A percentile compares a stretch with the other conserved stretches of the same genome.
phyloP scores from a whole-genome alignment of 305 asterid species.

The Withania somnifera region DNA sequence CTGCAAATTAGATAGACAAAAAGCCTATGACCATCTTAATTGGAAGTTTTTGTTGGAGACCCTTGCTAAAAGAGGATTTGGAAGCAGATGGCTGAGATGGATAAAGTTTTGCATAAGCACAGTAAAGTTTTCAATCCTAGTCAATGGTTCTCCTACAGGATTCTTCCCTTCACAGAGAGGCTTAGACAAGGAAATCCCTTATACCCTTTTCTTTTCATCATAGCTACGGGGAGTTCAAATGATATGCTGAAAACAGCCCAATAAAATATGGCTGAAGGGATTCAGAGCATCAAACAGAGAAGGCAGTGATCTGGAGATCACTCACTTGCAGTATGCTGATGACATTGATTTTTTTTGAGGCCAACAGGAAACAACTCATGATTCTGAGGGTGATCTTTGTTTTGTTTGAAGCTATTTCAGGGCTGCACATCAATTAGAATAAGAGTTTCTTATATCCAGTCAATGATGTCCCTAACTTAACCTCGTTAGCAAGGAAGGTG shows the following conservation, averaged over 20 bases:
- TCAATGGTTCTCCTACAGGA: background rate
- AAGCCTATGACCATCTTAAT: background rate
- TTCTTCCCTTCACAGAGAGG: background rate
- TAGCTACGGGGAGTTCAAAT: background rate
- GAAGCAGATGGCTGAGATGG: background rate
- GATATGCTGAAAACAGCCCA: background rate
- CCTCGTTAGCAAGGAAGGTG: too few species aligned
- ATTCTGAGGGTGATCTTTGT: background rate
- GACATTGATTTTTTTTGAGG: background rate
- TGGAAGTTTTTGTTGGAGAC: background rate
- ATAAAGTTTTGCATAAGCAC: background rate
- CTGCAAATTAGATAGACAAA: background rate
- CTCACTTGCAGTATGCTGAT: background rate
- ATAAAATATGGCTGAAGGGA: background rate
- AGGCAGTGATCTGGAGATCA: background rate
- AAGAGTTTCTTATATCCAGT: background rate
- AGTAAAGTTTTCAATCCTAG: background rate
- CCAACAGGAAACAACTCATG: background rate
- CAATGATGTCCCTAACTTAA: too few species aligned
- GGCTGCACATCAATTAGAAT: background rate
- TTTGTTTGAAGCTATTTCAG: background rate
- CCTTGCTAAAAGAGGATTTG: background rate
- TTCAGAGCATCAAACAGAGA: background rate
- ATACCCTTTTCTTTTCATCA: background rate
- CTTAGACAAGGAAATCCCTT: background rate